Base-by-base conservation (phyloP, 257 asterid genomes). In the Ajuga chamaepitys region DNA sequence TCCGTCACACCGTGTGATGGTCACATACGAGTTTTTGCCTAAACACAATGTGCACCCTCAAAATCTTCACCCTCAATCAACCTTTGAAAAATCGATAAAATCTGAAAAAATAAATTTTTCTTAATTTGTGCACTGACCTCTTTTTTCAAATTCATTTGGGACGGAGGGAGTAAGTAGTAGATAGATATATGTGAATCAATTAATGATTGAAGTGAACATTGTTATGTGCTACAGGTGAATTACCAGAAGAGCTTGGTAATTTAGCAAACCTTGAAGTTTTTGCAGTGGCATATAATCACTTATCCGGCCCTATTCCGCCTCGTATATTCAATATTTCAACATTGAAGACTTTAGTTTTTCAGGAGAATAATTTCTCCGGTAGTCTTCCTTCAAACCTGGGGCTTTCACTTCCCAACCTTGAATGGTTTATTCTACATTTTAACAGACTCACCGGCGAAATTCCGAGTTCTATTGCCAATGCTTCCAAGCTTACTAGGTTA, bases 221-320 rank as follows among this genome's bases (percentile, higher is more conserved):
- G n/a, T n/a, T n/a, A 0, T 45, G 54, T 21, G 4, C n/a, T n/a
- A n/a, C 66, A 79, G 88, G 85, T 57, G 74, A 74, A 74, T 18
- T 82, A 54, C 85, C 83, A 24, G 24, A 22, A n/a, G 81, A 74
- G 64, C 24, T 76, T 17, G 78, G 77, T 1, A 65, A 68, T 8
- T 63, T 75, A 32, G 17, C 5, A 12, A 13, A 59, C 12, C 70
- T 66, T 0, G 37, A 20, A n/a, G 1, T 0, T 2, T 22, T 74
- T 5, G 11, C 0, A 0, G 46, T 30, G 0, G 0, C 13, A 2
- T 28, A 42, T 5, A 66, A 69, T 14, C 2, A 13, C 2, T 18
- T 74, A 24, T 7, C 25, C 1, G 79, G 71, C 8, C 9, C 67
- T 18, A 47, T 72, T n/a, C 79, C 79, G 9, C 24, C 59, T 22